A percentile compares a stretch with the other conserved stretches of the same genome.
Conservation (phyloP, 2,329 filamentous ascomycete species). For the Drechslerella dactyloides region DNA sequence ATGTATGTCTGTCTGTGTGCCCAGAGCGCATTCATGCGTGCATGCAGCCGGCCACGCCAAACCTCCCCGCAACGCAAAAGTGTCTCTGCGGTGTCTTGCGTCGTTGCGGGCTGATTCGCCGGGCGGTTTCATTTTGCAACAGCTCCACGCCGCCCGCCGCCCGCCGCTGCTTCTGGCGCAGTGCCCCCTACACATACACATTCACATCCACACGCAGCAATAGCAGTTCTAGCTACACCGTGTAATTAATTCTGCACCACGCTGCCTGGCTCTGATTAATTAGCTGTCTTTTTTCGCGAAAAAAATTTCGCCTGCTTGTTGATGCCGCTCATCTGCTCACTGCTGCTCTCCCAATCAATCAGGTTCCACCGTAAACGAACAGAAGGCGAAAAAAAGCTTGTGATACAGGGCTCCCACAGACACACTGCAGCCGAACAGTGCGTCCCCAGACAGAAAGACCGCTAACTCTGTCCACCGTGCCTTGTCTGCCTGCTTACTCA, state of each 20-base stretch:
- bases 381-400: constrained; percentile 21
- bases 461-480: constrained; percentile 1
- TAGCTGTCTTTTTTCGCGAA: background rate
- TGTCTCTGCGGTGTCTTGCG: constrained; percentile 10
- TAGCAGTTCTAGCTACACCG: too few species aligned
- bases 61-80: constrained; percentile 4
- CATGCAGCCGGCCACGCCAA: background rate
- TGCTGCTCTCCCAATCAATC: background rate
- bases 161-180: constrained; percentile 3
- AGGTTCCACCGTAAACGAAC: background rate
- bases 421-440: constrained; percentile 17
- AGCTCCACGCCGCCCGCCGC: constrained; percentile 22
- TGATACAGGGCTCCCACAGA: constrained; percentile 34
- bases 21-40: constrained; percentile 17
- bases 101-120: constrained; percentile 29
- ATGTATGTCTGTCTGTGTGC: background rate
- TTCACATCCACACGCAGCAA: background rate
- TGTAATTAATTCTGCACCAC: too few species aligned
- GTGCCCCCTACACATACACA: background rate
- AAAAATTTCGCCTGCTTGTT: constrained; percentile 32
- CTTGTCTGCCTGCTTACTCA: constrained; percentile 1
- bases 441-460: constrained; percentile 10
- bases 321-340: constrained; percentile 17
- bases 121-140: constrained; percentile 50
- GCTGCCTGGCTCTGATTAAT: background rate